These are phyloP conservation scores for Irpex sp. DNA, from an alignment of 1,284 basidiomycete genomes.

Conservation along the genomic window DNA sequence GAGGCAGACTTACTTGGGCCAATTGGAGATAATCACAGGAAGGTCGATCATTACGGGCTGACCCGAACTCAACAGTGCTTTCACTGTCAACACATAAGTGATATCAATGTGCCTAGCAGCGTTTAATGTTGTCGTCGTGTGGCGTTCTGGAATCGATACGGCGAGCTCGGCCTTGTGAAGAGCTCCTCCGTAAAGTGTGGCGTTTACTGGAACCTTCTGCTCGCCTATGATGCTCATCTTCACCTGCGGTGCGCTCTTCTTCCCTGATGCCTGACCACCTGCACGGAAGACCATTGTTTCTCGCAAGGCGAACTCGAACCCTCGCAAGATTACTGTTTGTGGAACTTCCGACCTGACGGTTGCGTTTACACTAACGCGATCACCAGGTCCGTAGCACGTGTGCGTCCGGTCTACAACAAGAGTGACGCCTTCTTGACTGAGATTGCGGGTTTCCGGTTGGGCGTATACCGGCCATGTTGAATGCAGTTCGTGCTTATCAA, in stretches of 20 bases:
- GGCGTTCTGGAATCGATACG: slow-evolving; percentile 61
- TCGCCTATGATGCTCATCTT: slow-evolving; percentile 51
- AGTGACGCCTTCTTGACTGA: slow-evolving; percentile 59
- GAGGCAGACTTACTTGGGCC: slow-evolving; percentile 55
- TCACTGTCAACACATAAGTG: slow-evolving; percentile 69
- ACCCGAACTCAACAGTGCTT: slow-evolving; percentile 67
- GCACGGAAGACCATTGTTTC: slow-evolving; percentile 69
- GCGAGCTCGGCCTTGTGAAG: slow-evolving; percentile 66
- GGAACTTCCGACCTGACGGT: slow-evolving; percentile 65
- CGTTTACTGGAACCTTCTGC: slow-evolving; percentile 66
- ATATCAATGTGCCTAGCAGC: slow-evolving; percentile 78
- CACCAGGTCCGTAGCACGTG: slow-evolving; percentile 79
- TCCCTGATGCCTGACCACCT: slow-evolving; percentile 46
- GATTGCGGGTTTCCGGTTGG: slow-evolving; percentile 68
- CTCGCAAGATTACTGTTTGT: slow-evolving; percentile 61
- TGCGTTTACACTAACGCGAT: slow-evolving; percentile 68
- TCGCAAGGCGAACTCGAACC: slow-evolving; percentile 73
- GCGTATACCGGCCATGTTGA: slow-evolving; percentile 87
- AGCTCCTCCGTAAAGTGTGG: slow-evolving; percentile 62
- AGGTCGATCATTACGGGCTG: slow-evolving; percentile 64
- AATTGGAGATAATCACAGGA: slow-evolving; percentile 74
- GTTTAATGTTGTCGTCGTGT: slow-evolving; percentile 71
- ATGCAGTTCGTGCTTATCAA: slow-evolving; percentile 87
- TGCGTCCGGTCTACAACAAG: slow-evolving; percentile 70
- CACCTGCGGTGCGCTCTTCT: slow-evolving; percentile 52